Evolutionary conservation across 2,329 filamentous ascomycete genomes (phyloP), one percentile per base, ranked within the genome.

Genomic region (Byssochlamys sp.): DNA sequence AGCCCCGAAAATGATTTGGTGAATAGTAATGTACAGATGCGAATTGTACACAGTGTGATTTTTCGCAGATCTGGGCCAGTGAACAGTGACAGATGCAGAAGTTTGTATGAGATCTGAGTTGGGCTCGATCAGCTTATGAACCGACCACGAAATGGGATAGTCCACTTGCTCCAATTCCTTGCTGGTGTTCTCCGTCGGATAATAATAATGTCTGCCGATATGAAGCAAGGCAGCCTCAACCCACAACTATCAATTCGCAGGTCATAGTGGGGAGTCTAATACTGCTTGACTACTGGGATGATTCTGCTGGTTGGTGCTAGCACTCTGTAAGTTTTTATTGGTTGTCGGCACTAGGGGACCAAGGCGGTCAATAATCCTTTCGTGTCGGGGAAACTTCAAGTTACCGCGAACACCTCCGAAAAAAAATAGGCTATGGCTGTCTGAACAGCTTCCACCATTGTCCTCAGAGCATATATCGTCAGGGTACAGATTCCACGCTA

Each of bases 341-440:
- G 35, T 14, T 11, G 19, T 26, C 9, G 26, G 24, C 7, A 33
- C 19, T 39, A 24, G 9, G 29, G n/a, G n/a, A 33, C 11, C 31
- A 35, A 54, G 53, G 53, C 53, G 53, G 53, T 48, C 33, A 48
- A 45, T 39, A 52, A 52, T 56, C 24, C 14, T 25, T 25, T 54
- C 11, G 31, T 7, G 14, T n/a, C 27, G 14, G 28, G 24, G 24
- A 29, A 31, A 29, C 29, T 54, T 35, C 27, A 54, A 35, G 52
- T 35, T 33, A 11, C 19, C n/a, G 24, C 52, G 24, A 4, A 24
- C 24, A 54, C 29, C 29, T 31, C 26, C 10, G 27, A 27, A 54
- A 26, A 26, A 53, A 35, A 29, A 57, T n/a, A 45, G 12, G 26
- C 28, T 53, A 59, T 61, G 62, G 33, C 7, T 59, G 39, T 39